Base-by-base conservation (phyloP, 768 basidiomycete genomes). In the Boletus pseudo-olivaceus region DNA sequence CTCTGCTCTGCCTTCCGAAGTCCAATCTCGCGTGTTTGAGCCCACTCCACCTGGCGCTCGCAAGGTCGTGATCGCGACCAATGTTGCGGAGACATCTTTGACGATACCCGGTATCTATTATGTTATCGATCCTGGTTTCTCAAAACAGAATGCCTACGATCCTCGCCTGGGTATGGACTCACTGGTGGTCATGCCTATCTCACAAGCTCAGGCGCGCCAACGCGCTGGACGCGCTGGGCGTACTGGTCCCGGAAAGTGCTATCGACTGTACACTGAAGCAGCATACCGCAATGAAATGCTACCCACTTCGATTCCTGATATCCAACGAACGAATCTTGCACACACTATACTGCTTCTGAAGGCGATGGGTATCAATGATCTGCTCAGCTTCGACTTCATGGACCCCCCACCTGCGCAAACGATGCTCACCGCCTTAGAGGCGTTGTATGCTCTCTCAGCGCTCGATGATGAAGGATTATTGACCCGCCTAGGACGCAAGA, bases 91-190 rank as follows among this genome's bases (percentile, higher is more conserved):
- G 77, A 98, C 97, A 11, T 94, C 92, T 74, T 78, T 99, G 68
- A 98, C 97, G 8, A 99, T 98, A 64, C 93, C 94, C 33, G 97
- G 95, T 30, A 97, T 99, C 68, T 98, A 98, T 78, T 99, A 98
- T 63, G 96, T 99, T 62, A 87, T 99, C 57, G 97, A 99, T 67
- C 96, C 97, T 2, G 97, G 97, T 12, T 98, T 99, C 75, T 88
- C 93, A 34, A 99, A 99, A 72, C 97, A 99, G 72, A 98, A 98
- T 66, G 96, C 95, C 1, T 99, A 97, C 68, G 97, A 99, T 67
- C 94, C 97, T 19, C 82, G 92, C 49, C 75, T 98, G 57, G 97
- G 95, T 60, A 98, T 99, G 97, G 97, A 99, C 74, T 98, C 95
- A 12, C 81, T 99, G 51, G 89, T 98, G 49, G 96, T 98, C 32